Conservation (phyloP, 83 land plant species). For the Diphasiastrum complanatum region DNA sequence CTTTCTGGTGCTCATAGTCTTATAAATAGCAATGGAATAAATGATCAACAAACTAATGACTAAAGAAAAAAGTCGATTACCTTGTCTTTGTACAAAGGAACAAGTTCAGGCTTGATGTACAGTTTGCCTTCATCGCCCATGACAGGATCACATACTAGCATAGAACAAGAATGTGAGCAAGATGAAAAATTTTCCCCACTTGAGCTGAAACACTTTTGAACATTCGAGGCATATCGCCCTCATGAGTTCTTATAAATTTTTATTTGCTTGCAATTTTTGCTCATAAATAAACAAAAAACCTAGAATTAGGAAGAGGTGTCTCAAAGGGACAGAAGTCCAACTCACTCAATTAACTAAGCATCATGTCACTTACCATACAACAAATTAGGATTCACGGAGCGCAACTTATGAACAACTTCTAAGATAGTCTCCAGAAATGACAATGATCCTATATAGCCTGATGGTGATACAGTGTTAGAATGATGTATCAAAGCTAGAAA, state of each 20-base stretch:
- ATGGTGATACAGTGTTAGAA: too few species aligned
- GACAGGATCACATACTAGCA: slow-evolving; percentile 94
- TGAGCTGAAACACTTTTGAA: slow-evolving; percentile 1
- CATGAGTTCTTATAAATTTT: too few species aligned
- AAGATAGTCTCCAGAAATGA: slow-evolving; percentile 67
- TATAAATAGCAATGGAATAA: neutral
- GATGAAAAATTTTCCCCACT: neutral
- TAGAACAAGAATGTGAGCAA: slow-evolving; percentile 7
- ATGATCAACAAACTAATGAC: neutral
- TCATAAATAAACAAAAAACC: too few species aligned
- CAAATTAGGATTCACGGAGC: slow-evolving; percentile 71
- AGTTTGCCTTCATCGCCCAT: slow-evolving; percentile 97
- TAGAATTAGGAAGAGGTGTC: too few species aligned
- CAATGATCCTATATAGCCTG: slow-evolving; percentile 94
- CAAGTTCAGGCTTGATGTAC: slow-evolving; percentile 72
- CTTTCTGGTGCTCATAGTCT: neutral
- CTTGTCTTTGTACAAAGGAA: slow-evolving; percentile 76
- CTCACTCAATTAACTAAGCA: too few species aligned
- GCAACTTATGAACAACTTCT: slow-evolving; percentile 68
- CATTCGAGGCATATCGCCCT: too few species aligned
- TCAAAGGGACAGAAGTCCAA: too few species aligned
- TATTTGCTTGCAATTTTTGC: too few species aligned
- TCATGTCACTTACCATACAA: slow-evolving; percentile 74
- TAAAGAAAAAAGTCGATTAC: slow-evolving; percentile 22
- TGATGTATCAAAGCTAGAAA: too few species aligned